Evolutionary conservation across 768 basidiomycete genomes (phyloP), one percentile per base, ranked within the genome.

Genomic region (Termitomyces sp.): DNA sequence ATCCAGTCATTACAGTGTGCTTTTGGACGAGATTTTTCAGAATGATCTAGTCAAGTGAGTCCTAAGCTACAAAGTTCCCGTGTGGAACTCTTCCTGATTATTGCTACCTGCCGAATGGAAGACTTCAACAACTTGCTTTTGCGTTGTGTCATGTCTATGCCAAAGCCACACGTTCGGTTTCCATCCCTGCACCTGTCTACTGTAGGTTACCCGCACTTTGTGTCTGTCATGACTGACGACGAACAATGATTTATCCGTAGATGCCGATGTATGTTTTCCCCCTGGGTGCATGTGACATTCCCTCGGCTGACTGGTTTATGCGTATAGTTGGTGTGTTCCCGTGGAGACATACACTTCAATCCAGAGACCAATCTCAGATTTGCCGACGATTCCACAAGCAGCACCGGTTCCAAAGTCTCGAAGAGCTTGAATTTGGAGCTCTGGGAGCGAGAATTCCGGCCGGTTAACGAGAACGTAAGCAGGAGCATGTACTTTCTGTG

Each of bases 91-190:
- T 25, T 53, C 21, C 35, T 55, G 49, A 58, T 53, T 37, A 40
- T 49, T 41, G 21, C 51, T 31, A 44, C 32, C 31, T 34, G 32
- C 21, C 23, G 23, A n/a, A 34, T 51, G 49, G 37, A 56, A 63
- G 82, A 0, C 57, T 84, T 19, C 77, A 84, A 53, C 68, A 73
- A 21, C 61, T 83, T 14, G 72, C 81, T 1, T 70, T 67, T 50
- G 76, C 84, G 0, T 69, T 87, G 0, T 88, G 87, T 62, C 86
- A 88, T 52, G 79, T 84, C n/a, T 88, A 86, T 52, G 80, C 85
- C 2, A 79, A 86, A 4, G 79, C 86, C 11, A 87, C 87, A 1
- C 78, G 84, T n/a, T 83, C 85, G 0, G 87, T 87, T 4, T 87
- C 84, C 0, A 84, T 88, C 43, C 87, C 86, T 0, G 86, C 85